phyloP scores from a whole-genome alignment of 805 yeast genomes.

The Candida takata region DNA sequence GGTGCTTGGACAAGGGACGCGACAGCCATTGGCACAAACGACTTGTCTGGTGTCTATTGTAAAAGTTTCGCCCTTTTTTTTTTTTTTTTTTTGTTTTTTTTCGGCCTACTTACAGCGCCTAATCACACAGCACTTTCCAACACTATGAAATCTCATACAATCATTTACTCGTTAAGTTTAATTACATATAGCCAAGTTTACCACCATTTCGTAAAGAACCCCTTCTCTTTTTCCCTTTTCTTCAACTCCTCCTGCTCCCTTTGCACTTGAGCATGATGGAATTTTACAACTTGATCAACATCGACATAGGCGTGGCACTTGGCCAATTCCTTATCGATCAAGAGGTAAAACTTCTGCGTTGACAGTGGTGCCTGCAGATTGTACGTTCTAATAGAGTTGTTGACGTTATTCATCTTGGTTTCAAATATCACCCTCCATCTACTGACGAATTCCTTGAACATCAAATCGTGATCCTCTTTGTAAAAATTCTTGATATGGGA shows the following conservation, averaged over 20 bases:
- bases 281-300: conserved; percentile 7
- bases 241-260: background rate
- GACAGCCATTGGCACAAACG: too few species aligned
- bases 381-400: conserved; percentile 47
- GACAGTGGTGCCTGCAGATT: conserved; percentile 58
- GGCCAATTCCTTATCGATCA: conserved; percentile 36
- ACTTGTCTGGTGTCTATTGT: too few species aligned
- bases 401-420: conserved; percentile 32
- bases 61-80: too few species aligned
- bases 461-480: conserved; percentile 5
- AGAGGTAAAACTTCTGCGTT: conserved; percentile 49
- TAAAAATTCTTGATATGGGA: conserved; percentile 10
- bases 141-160: too few species aligned
- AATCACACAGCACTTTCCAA: too few species aligned
- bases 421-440: conserved; percentile 19
- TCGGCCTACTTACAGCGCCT: too few species aligned
- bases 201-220: too few species aligned
- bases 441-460: conserved; percentile 14
- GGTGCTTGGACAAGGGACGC: too few species aligned
- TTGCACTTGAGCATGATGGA: background rate
- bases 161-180: too few species aligned
- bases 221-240: too few species aligned
- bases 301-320: conserved; percentile 31
- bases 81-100: too few species aligned
- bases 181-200: too few species aligned